These are phyloP conservation scores for Sisymbrium altissimum DNA, from an alignment of 345 rosid species.

Conservation along the genomic window DNA sequence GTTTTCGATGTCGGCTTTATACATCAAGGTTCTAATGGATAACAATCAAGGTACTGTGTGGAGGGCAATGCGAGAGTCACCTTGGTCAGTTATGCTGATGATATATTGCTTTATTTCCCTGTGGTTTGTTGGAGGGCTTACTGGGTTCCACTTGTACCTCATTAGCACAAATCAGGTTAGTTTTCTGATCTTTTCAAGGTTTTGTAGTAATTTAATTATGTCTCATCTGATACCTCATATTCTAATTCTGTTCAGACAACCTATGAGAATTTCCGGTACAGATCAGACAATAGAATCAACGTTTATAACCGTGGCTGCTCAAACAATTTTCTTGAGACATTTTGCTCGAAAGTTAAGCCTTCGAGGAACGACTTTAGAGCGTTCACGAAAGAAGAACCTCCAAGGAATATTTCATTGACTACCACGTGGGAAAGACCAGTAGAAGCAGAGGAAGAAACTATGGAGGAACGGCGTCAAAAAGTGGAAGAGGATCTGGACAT, in stretches of 20 bases:
- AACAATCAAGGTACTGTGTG: slow-evolving; percentile 61
- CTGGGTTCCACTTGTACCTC: slow-evolving; percentile 91
- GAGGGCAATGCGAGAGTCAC: slow-evolving; percentile 90
- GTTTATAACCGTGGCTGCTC: slow-evolving; percentile 58
- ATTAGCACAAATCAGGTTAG: slow-evolving; percentile 88
- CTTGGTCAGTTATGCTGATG: slow-evolving; percentile 79
- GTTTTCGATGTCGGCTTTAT: slow-evolving; percentile 74
- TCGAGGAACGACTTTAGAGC: slow-evolving; percentile 79
- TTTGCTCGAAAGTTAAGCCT: slow-evolving; percentile 67
- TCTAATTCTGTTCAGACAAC: slow-evolving; percentile 63
- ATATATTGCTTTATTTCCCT: slow-evolving; percentile 74
- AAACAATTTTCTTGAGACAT: slow-evolving; percentile 66
- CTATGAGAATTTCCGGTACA: slow-evolving; percentile 85
- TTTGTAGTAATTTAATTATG: neutral
- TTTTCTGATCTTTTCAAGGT: neutral
- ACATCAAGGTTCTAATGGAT: slow-evolving; percentile 84
- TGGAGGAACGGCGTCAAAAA: slow-evolving; percentile 58
- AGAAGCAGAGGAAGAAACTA: slow-evolving; percentile 41
- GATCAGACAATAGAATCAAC: slow-evolving; percentile 69
- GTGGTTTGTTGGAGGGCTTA: slow-evolving; percentile 97
- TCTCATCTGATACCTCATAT: neutral
- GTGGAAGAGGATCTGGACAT: slow-evolving; percentile 82
- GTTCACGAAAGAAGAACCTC: slow-evolving; percentile 56
- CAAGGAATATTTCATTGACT: slow-evolving; percentile 44
- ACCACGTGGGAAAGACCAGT: slow-evolving; percentile 44